A percentile compares a stretch with the other conserved stretches of the same genome.
These are phyloP conservation scores for Leccinum longicurvipes DNA, from an alignment of 768 basidiomycete genomes.

Conservation along the genomic window DNA sequence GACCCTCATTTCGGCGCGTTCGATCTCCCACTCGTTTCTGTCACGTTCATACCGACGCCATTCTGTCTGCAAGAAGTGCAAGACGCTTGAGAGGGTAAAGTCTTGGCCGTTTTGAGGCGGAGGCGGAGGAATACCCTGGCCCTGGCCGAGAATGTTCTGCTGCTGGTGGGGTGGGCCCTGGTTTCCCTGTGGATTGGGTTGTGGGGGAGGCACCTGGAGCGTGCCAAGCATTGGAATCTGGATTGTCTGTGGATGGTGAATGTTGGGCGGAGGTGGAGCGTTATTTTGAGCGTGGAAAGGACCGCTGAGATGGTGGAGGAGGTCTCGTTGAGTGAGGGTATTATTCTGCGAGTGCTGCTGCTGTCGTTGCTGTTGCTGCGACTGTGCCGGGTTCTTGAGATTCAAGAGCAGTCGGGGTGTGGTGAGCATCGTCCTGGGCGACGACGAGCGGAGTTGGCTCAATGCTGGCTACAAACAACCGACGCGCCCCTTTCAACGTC, in stretches of 20 bases:
- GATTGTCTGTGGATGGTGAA: conserved; percentile 41
- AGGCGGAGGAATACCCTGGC: conserved; percentile 62
- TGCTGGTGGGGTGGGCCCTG: conserved; percentile 52
- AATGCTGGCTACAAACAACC: conserved; percentile 30
- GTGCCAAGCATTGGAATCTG: conserved; percentile 71
- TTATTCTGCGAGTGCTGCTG: conserved; percentile 25
- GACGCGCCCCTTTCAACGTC: no score
- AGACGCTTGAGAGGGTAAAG: conserved; percentile 87
- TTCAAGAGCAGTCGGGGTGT: conserved; percentile 33
- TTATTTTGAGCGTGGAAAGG: conserved; percentile 29
- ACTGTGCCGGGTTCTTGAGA: conserved; percentile 29
- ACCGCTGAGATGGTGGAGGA: conserved; percentile 28
- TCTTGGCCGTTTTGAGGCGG: conserved; percentile 88
- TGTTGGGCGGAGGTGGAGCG: conserved; percentile 25
- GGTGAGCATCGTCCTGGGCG: conserved; percentile 30
- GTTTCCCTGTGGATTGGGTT: conserved; percentile 33
- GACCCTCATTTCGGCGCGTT: conserved; percentile 98
- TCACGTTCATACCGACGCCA: conserved; percentile 98
- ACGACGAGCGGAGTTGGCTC: conserved; percentile 18
- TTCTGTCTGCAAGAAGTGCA: conserved; percentile 98
- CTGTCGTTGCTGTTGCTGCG: conserved; percentile 20
- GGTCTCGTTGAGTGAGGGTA: conserved; percentile 28
- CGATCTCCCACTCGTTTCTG: conserved; percentile 99
- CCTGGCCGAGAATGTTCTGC: conserved; percentile 50
- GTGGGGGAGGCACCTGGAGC: conserved; percentile 60